Conservation (phyloP, 1,284 basidiomycete genomes). For the Ganoderma sp. region DNA sequence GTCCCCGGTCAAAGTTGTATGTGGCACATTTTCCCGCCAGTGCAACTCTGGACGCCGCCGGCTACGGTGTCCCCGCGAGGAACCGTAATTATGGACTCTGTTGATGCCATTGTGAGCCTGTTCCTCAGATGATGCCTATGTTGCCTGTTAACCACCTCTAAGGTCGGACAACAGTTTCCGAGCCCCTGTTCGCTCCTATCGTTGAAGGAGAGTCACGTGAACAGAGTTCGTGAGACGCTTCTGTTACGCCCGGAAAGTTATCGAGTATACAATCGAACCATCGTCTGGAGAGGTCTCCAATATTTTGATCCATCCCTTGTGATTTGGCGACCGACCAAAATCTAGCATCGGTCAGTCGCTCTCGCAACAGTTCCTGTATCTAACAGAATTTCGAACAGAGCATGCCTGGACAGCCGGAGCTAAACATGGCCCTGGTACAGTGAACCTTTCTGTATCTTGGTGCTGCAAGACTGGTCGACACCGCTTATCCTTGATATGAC, state of each 20-base stretch:
- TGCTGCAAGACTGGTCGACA: background rate
- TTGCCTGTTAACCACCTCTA: slow-evolving; percentile 6
- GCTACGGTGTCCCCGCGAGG: background rate
- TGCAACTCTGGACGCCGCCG: background rate
- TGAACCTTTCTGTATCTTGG: background rate
- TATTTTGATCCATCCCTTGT: background rate
- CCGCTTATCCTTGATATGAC: background rate
- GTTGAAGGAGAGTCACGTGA: background rate
- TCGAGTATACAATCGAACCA: background rate
- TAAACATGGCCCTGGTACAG: background rate
- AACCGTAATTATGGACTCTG: background rate
- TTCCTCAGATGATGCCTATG: background rate
- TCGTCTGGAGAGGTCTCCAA: background rate
- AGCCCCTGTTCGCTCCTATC: slow-evolving; percentile 18
- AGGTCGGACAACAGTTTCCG: background rate
- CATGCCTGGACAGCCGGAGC: slow-evolving; percentile 1
- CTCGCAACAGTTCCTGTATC: background rate
- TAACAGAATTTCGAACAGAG: background rate
- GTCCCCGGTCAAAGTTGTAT: background rate
- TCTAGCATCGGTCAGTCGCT: background rate
- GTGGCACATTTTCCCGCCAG: background rate
- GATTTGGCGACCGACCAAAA: background rate
- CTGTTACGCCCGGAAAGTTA: background rate
- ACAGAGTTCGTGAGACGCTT: too few relatives aligned
- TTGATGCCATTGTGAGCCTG: background rate